Conservation (phyloP, 768 basidiomycete genomes). For the Cystofilobasidium macerans region DNA sequence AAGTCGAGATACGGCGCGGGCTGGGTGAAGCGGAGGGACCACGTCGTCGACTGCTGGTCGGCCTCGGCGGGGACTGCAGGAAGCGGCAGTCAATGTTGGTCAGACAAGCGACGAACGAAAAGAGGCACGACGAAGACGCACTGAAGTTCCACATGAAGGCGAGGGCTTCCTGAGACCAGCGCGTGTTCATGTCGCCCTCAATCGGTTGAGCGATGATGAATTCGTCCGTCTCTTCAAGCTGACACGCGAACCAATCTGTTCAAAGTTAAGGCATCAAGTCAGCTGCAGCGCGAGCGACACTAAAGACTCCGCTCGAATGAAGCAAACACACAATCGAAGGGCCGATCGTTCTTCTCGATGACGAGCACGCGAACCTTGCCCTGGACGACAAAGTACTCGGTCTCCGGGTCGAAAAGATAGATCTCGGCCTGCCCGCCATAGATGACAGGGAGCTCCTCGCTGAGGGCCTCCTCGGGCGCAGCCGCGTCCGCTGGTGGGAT, state of each 20-base stretch:
- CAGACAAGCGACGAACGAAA: too few relatives aligned
- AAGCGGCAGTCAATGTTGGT: neutral
- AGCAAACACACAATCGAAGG: slow-evolving; percentile 35
- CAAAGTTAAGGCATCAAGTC: neutral
- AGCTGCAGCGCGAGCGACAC: too few relatives aligned
- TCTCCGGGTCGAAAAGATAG: slow-evolving; percentile 41
- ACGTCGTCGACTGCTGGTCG: slow-evolving; percentile 50
- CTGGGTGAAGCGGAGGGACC: slow-evolving; percentile 63
- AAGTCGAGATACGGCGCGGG: slow-evolving; percentile 52
- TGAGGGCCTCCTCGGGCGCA: slow-evolving; percentile 32
- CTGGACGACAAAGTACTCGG: slow-evolving; percentile 41
- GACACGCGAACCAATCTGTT: slow-evolving; percentile 24
- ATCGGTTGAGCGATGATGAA: slow-evolving; percentile 30
- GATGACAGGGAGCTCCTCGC: slow-evolving; percentile 34
- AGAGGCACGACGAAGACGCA: neutral
- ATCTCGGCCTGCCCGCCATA: slow-evolving; percentile 36
- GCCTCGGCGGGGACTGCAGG: slow-evolving; percentile 38
- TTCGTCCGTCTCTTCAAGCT: slow-evolving; percentile 21
- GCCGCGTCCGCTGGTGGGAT: slow-evolving; percentile 11
- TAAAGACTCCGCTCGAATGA: neutral
- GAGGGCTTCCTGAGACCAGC: slow-evolving; percentile 25
- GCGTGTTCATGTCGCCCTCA: slow-evolving; percentile 29
- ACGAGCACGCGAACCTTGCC: slow-evolving; percentile 36
- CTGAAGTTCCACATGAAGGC: slow-evolving; percentile 83
- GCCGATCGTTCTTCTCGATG: slow-evolving; percentile 34